Evolutionary conservation across 306 rosid species (phyloP).

Genomic region (Vigna angularis): DNA sequence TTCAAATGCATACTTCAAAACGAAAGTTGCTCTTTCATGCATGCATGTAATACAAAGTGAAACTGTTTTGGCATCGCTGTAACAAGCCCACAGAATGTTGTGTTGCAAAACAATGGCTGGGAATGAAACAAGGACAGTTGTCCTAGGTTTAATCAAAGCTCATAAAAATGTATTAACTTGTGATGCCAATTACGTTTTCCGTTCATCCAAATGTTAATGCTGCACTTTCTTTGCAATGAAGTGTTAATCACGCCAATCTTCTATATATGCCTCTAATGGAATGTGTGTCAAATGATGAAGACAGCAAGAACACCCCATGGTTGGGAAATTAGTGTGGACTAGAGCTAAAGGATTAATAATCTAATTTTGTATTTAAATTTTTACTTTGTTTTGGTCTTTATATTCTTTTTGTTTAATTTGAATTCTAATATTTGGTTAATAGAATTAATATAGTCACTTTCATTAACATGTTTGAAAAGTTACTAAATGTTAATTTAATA

Average conservation of each 20-base stretch:
- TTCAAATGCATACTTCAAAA: background rate
- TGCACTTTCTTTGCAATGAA: constrained; percentile 35
- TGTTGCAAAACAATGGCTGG: constrained; percentile 45
- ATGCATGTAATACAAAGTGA: constrained; percentile 33
- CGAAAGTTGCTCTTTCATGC: constrained; percentile 18
- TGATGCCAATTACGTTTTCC: constrained; percentile 32
- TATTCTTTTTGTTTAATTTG: no score
- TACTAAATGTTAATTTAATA: no score
- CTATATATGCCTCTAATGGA: background rate
- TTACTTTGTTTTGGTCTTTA: no score
- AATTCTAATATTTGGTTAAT: no score
- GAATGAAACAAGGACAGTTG: constrained; percentile 35
- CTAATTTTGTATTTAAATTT: no score
- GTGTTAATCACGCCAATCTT: constrained; percentile 21
- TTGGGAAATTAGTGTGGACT: background rate
- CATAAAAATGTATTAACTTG: constrained; percentile 8
- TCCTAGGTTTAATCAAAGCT: background rate
- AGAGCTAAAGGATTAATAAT: background rate
- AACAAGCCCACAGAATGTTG: constrained; percentile 50
- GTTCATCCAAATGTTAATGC: constrained; percentile 32
- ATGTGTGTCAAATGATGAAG: background rate
- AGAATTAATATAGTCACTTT: no score
- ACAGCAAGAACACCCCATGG: background rate
- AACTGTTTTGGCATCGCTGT: constrained; percentile 17
- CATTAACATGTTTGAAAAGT: no score